Base-by-base conservation (phyloP, 257 asterid genomes). In the Henckelia pumila region DNA sequence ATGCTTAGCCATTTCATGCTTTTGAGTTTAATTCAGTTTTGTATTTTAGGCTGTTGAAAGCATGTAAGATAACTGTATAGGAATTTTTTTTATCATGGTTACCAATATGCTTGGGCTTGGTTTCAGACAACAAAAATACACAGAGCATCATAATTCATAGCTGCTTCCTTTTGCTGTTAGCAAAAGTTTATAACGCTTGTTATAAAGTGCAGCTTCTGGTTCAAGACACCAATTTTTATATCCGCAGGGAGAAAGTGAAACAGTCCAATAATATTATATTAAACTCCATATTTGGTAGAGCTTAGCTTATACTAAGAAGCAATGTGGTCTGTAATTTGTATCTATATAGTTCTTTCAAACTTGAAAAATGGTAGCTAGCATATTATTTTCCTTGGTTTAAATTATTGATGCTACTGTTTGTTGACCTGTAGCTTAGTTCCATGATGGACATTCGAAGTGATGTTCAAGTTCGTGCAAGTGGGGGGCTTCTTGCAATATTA, bases 391-490 rank as follows among this genome's bases (percentile, higher is more conserved):
- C 63, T 22, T 40, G 64, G 16, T 71, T 72, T 58, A 62, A 25
- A 19, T 63, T 73, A 28, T 59, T 23, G 22, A 64, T 68, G 74
- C 52, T 56, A 61, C 32, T 35, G 66, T 72, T 71, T 47, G 44
- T 49, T 65, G 59, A 61, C 73, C 62, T 82, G 71, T 73, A 93
- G 99, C 92, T 93, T 66, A 93, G 86, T 80, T 88, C 99, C 62
- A 90, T 93, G 99, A 90, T 93, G 97, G 95, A 93, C 72, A 66
- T 88, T 52, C 82, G 86, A 62, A 93, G 95, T 73, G 99, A 93
- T 59, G 86, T 86, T 74, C 95, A 90, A 90, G 95, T 93, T 72
- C 96, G 99, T 74, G 96, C 95, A 66, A 79, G 90, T 68, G 99
- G 99, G 30, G 99, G 99, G 63, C 97, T 93, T 81, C 96, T 93